A percentile compares a stretch with the other conserved stretches of the same genome.
phyloP scores from a whole-genome alignment of 805 yeast genomes.

The Candida khao-thaluensis region DNA sequence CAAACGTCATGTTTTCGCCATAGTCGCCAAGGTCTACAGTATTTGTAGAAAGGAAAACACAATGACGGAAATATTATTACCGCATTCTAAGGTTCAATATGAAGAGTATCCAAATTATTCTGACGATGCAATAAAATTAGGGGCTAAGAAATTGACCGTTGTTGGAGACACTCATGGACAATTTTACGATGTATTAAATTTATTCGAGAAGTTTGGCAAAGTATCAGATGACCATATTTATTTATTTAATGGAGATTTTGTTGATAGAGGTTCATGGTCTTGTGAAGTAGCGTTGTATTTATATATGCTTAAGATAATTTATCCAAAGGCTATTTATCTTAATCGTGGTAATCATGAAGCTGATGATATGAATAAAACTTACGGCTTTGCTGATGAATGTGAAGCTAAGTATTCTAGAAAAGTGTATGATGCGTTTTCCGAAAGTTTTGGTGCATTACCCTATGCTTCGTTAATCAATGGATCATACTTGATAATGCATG shows the following conservation, averaged over 20 bases:
- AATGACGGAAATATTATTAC: constrained; percentile 64
- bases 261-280: constrained; percentile 98
- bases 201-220: constrained; percentile 72
- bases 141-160: constrained; percentile 61
- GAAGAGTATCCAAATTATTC: constrained; percentile 1
- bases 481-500: constrained; percentile 88
- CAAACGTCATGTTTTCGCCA: constrained; percentile 79
- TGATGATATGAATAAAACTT: constrained; percentile 92
- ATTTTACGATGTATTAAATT: constrained; percentile 81
- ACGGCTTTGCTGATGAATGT: constrained; percentile 96
- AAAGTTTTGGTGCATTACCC: constrained; percentile 83
- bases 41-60: constrained; percentile 67
- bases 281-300: constrained; percentile 88
- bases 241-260: constrained; percentile 95
- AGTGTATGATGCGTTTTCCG: constrained; percentile 78
- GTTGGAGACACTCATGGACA: constrained; percentile 99
- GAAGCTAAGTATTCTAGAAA: constrained; percentile 82
- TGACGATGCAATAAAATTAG: constrained; percentile 25
- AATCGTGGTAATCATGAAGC: constrained; percentile 98
- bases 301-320: constrained; percentile 72
- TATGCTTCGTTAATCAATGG: constrained; percentile 77
- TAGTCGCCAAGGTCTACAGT: constrained; percentile 68
- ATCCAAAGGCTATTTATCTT: constrained; percentile 67
- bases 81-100: constrained; percentile 26
- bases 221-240: constrained; percentile 69